Conservation (phyloP, 2,329 filamentous ascomycete genomes). For the Penicillium digitatum region DNA sequence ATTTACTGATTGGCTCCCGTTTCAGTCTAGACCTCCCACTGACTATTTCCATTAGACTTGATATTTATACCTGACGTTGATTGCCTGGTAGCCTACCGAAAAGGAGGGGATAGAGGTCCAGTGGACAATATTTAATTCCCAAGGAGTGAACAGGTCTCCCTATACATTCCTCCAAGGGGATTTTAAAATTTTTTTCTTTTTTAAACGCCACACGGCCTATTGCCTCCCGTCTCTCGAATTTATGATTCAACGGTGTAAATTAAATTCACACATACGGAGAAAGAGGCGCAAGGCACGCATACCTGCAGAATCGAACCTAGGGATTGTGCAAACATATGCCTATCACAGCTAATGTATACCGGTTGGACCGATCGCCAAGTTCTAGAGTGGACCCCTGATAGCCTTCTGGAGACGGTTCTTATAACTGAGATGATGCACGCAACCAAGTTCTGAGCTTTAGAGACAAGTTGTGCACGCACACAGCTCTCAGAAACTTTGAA, state of each 20-base stretch:
- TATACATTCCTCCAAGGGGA: no score
- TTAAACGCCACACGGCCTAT: no score
- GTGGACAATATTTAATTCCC: no score
- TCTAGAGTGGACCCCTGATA: constrained; percentile 15
- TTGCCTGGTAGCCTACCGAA: no score
- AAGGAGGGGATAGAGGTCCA: no score
- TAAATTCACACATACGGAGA: no score
- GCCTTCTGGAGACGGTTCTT: constrained; percentile 10
- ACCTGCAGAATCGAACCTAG: background rate
- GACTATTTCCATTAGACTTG: constrained; percentile 6
- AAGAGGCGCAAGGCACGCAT: background rate
- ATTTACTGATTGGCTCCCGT: constrained; percentile 20
- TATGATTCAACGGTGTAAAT: no score
- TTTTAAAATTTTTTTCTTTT: no score
- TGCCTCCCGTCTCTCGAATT: no score
- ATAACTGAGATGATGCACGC: background rate
- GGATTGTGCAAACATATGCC: no score
- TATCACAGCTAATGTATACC: background rate
- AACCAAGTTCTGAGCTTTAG: background rate
- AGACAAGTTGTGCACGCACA: background rate
- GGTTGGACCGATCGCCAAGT: background rate
- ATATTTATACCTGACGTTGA: background rate
- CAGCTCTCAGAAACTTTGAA: background rate
- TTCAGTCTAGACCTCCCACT: constrained; percentile 22
- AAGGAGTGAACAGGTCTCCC: no score